Evolutionary conservation across 176 grass and related monocot species (phyloP).

Genomic region (Rhipidocladum racemiflorum): DNA sequence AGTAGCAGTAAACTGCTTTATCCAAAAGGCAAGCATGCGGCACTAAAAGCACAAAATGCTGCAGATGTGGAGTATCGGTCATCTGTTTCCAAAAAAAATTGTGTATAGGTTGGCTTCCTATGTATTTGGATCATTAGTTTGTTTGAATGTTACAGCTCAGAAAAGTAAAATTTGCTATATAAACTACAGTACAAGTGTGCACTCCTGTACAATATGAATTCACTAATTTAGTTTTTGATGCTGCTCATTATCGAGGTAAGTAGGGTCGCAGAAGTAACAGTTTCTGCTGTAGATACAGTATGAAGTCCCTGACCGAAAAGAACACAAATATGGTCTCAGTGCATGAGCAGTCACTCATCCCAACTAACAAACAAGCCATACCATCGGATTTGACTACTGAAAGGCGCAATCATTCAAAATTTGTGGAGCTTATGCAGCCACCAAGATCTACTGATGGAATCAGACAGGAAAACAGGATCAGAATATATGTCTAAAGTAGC

Average conservation of each 20-base stretch:
- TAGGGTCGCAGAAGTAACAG: neutral
- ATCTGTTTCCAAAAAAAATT: neutral
- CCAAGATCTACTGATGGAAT: neutral
- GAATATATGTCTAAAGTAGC: neutral
- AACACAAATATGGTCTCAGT: neutral
- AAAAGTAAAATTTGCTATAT: neutral
- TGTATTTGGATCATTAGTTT: neutral
- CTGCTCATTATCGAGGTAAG: neutral
- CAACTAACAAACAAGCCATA: neutral
- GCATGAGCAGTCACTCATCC: neutral
- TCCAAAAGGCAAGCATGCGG: neutral
- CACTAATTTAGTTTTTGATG: neutral
- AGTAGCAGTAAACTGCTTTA: neutral
- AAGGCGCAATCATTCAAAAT: constrained; percentile 8
- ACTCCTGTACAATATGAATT: neutral
- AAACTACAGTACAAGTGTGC: neutral
- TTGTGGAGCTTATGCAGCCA: constrained; percentile 21
- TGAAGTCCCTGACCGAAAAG: neutral
- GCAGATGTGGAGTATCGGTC: neutral
- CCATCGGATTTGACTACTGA: neutral
- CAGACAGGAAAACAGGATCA: constrained; percentile 1
- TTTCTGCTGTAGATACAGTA: neutral
- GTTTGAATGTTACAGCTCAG: neutral
- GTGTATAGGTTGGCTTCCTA: neutral
- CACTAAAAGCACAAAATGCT: neutral